phyloP scores from a whole-genome alignment of 768 basidiomycete genomes.

The Rubroboletus pulcherrimus region DNA sequence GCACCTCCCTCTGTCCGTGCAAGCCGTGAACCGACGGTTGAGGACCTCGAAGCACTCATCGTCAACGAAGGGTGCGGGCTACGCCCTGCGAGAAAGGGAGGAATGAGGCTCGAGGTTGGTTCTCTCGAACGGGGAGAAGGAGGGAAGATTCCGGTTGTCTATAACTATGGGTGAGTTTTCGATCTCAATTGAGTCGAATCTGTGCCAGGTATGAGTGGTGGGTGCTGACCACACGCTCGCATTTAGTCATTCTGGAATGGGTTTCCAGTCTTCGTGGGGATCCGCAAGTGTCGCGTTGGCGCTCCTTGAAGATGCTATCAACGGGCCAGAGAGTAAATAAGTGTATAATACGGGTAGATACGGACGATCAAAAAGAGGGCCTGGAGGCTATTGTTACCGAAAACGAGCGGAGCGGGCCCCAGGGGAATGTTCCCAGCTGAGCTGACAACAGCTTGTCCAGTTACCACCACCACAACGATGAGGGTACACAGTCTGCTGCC shows the following conservation, averaged over 20 bases:
- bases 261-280: slow-evolving; percentile 65
- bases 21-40: slow-evolving; percentile 42
- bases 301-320: slow-evolving; percentile 43
- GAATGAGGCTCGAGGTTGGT: slow-evolving; percentile 54
- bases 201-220: too few relatives aligned
- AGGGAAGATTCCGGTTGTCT: slow-evolving; percentile 45
- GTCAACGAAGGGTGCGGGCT: slow-evolving; percentile 59
- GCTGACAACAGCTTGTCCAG: not conserved
- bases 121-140: slow-evolving; percentile 33
- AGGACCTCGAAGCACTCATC: slow-evolving; percentile 47
- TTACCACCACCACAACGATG: slow-evolving; percentile 32
- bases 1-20: slow-evolving; percentile 52
- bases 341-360: not conserved
- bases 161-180: slow-evolving; percentile 59
- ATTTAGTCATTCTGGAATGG: slow-evolving; percentile 58
- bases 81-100: slow-evolving; percentile 65
- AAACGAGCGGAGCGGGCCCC: not conserved
- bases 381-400: not conserved
- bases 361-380: not conserved
- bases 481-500: slow-evolving; percentile 34
- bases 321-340: slow-evolving; percentile 1
- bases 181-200: not conserved
- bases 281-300: slow-evolving; percentile 48
- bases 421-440: not conserved
- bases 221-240: not conserved